A percentile compares a stretch with the other conserved stretches of the same genome.
phyloP scores from a whole-genome alignment of 169 alveolate species.

The Perkinsus olseni region DNA sequence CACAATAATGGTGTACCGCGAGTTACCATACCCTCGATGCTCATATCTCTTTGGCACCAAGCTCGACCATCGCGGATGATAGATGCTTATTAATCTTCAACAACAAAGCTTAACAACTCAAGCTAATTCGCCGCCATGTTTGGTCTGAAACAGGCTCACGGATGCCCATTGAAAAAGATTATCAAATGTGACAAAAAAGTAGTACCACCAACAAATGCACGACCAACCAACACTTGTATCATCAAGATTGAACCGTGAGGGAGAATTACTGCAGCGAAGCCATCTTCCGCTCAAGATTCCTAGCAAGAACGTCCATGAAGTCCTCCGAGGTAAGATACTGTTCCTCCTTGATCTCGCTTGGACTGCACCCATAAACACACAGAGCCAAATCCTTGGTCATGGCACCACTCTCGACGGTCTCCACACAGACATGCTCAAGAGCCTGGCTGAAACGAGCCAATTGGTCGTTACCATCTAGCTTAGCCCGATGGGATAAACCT shows the following conservation, averaged over 20 bases:
- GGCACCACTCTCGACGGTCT: slow-evolving; percentile 76
- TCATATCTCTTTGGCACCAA: not conserved
- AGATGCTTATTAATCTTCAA: not conserved
- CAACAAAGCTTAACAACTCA: not conserved
- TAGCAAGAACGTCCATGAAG: not conserved
- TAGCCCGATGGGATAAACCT: slow-evolving; percentile 71
- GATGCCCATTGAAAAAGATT: not conserved
- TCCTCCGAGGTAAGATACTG: not conserved
- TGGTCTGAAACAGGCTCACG: not conserved
- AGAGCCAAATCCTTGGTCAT: slow-evolving; percentile 88
- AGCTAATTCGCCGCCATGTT: too few species aligned
- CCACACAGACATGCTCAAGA: slow-evolving; percentile 73
- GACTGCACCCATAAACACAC: slow-evolving; percentile 43
- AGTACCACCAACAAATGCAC: not conserved
- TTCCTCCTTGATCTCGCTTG: not conserved
- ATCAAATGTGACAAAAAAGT: not conserved
- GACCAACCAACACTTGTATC: not conserved
- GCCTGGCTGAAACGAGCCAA: slow-evolving; percentile 65
- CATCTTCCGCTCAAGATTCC: not conserved
- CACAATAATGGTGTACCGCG: not conserved
- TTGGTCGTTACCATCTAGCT: slow-evolving; percentile 69
- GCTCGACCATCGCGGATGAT: not conserved
- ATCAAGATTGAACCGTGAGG: not conserved
- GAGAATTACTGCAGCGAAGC: not conserved
- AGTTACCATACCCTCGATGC: not conserved